Base-by-base conservation (phyloP, 306 rosid species). In the Citrullus mucosospermus region DNA sequence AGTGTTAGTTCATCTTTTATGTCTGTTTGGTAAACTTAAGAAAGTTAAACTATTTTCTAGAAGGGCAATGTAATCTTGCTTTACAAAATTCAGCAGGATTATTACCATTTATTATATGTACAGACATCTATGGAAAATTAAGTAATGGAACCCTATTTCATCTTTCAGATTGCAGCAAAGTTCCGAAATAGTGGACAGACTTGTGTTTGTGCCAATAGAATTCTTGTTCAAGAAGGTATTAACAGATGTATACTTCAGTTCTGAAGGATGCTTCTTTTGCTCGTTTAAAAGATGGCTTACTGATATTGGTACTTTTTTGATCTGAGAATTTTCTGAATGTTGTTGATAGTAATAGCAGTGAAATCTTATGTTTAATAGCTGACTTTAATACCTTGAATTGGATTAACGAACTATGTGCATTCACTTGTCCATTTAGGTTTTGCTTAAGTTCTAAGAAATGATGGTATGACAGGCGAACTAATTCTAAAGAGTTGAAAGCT, bases 121-220 rank as follows among this genome's bases (percentile, higher is more conserved):
- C 9, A 16, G 1, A 15, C 11, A 9, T 30, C 77, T 30, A 1
- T 72, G 43, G 44, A 72, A 28, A 72, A 28, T 15, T 51, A 3
- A 28, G 43, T 51, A 16, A 15, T 55, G 41, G 53, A 32, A 73
- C 41, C 60, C 2, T 73, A 8, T 61, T 74, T 81, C 20, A 13
- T 82, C 81, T 78, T 81, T 80, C 91, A 95, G 99, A 62, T 95
- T 82, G 96, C 90, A 81, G 97, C 99, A 25, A 95, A 95, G 90
- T 95, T 92, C 76, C 99, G 97, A 39, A 92, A 92, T 79, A 88
- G 89, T 84, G 99, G 99, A 84, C 99, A 95, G 82, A 95, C 99
- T 80, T 95, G 99, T 76, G 96, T 95, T 41, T 91, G 96, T 88
- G 98, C 99, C 58, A 95, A 95, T 83, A 89, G 99, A 86, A 87